Evolutionary conservation across 345 rosid species (phyloP).

Genomic region (Toxicodendron radicans): DNA sequence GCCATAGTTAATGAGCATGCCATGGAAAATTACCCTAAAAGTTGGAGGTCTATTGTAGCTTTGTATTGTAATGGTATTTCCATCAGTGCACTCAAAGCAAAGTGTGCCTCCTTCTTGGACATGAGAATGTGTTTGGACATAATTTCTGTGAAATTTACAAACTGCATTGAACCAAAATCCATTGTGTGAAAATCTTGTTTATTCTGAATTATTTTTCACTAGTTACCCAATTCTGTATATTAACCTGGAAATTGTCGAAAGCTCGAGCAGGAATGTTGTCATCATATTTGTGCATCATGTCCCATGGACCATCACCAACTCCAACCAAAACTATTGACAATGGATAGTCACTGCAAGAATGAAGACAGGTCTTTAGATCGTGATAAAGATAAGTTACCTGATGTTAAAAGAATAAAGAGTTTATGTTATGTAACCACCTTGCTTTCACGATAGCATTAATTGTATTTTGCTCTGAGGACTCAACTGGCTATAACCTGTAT

Average conservation of each 20-base stretch:
- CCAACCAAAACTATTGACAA: constrained; percentile 55
- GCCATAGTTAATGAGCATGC: background rate
- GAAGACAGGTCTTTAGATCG: background rate
- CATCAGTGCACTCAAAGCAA: constrained; percentile 57
- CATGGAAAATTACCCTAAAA: constrained; percentile 37
- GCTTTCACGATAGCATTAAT: constrained; percentile 53
- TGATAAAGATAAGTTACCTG: background rate
- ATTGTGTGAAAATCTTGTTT: background rate
- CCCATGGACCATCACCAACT: constrained; percentile 70
- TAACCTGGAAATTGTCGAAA: constrained; percentile 57
- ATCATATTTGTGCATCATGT: constrained; percentile 54
- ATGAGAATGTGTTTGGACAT: constrained; percentile 32
- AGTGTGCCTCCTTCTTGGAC: constrained; percentile 45
- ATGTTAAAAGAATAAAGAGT: background rate
- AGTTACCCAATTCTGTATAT: background rate
- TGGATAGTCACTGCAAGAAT: constrained; percentile 40
- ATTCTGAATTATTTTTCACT: background rate
- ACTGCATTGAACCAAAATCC: constrained; percentile 29
- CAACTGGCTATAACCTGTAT: constrained; percentile 34
- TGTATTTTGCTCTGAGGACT: constrained; percentile 52
- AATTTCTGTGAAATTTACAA: constrained; percentile 54
- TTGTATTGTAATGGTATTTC: constrained; percentile 54
- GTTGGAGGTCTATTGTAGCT: constrained; percentile 51
- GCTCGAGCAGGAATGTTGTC: constrained; percentile 55
- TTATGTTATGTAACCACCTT: constrained; percentile 27